These are phyloP conservation scores for Uronychia binucleata DNA, from an alignment of 73 alveolate species.

Conservation along the genomic window DNA sequence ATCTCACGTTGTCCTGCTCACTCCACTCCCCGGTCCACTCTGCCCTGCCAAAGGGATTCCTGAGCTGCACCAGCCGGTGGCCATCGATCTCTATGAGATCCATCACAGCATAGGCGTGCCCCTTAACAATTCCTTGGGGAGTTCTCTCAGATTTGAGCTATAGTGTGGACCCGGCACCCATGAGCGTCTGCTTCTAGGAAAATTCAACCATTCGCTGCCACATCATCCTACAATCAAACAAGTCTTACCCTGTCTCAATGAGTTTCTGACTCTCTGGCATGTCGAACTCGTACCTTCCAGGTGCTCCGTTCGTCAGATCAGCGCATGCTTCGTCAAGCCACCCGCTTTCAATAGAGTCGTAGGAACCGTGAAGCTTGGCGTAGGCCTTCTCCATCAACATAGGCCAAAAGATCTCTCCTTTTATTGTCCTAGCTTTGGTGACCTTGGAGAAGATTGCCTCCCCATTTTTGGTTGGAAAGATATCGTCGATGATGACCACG, in stretches of 20 bases:
- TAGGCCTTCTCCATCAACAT: constrained; percentile 72
- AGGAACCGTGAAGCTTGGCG: constrained; percentile 75
- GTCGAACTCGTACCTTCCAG: constrained; percentile 23
- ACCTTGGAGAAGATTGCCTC: constrained; percentile 12
- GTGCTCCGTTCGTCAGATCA: constrained; percentile 73
- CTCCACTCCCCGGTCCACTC: constrained; percentile 77
- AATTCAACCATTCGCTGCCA: constrained; percentile 33
- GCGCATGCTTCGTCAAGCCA: constrained; percentile 69
- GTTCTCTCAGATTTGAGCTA: constrained; percentile 31
- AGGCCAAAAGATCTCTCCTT: constrained; percentile 59
- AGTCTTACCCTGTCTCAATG: constrained; percentile 35
- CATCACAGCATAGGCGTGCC: constrained; percentile 92
- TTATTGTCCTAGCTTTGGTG: neutral
- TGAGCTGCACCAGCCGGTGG: constrained; percentile 70
- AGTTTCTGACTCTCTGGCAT: constrained; percentile 13
- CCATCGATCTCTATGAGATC: constrained; percentile 78
- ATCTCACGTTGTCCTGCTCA: constrained; percentile 35
- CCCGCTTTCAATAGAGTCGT: constrained; percentile 70
- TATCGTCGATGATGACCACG: constrained; percentile 38
- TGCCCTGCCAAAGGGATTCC: constrained; percentile 93
- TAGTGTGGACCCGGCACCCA: constrained; percentile 54
- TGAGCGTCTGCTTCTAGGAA: constrained; percentile 2
- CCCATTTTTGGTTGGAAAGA: constrained; percentile 33
- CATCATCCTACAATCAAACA: constrained; percentile 38
- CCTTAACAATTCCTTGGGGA: constrained; percentile 72